phyloP scores from a whole-genome alignment of 805 yeast species.

The Metschnikowia kofuensis region DNA sequence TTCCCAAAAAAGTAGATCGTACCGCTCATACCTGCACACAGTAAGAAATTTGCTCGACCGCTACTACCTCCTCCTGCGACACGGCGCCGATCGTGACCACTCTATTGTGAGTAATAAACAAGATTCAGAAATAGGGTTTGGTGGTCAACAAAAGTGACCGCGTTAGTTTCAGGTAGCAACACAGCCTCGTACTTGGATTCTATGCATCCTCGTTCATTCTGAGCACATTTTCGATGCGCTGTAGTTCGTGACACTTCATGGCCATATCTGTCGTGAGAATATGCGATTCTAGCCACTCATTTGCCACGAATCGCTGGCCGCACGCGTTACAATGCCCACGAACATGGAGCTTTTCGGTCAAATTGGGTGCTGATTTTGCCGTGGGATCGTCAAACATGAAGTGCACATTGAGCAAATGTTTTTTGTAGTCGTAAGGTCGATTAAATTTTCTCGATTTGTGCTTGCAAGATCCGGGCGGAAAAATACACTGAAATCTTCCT shows the following conservation, averaged over 20 bases:
- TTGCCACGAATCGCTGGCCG: constrained; percentile 46
- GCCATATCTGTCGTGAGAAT: constrained; percentile 31
- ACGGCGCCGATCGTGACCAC: background rate
- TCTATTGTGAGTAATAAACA: background rate
- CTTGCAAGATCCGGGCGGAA: constrained; percentile 37
- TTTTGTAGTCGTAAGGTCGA: constrained; percentile 46
- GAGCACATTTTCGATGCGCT: constrained; percentile 6
- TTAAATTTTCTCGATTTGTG: constrained; percentile 43
- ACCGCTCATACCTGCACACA: constrained; percentile 6
- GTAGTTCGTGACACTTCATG: constrained; percentile 8
- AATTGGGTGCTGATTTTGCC: constrained; percentile 37
- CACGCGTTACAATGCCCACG: constrained; percentile 44
- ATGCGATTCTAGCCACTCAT: constrained; percentile 56
- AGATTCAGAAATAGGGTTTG: background rate
- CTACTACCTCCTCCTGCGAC: background rate
- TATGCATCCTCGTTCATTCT: constrained; percentile 2
- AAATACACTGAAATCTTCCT: constrained; percentile 43
- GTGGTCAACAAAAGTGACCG: background rate
- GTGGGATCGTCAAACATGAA: constrained; percentile 41
- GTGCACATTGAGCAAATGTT: constrained; percentile 42
- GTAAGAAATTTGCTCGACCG: background rate
- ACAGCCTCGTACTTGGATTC: background rate
- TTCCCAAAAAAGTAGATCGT: constrained; percentile 6
- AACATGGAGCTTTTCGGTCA: constrained; percentile 40
- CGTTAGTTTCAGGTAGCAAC: background rate